phyloP scores from a whole-genome alignment of 352 stramenopile species.

The Globisporangium yorkense region DNA sequence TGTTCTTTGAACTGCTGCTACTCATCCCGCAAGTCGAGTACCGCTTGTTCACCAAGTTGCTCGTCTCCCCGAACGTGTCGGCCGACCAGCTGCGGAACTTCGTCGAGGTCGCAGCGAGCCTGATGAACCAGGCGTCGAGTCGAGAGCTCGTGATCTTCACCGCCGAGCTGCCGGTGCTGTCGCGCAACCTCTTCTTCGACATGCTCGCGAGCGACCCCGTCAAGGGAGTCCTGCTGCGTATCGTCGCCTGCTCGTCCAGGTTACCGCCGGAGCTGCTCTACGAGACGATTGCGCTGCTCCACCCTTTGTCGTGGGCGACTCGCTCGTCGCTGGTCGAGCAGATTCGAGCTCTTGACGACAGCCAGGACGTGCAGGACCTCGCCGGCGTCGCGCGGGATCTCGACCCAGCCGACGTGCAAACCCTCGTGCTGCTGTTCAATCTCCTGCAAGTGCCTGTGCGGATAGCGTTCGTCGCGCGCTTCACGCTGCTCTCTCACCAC shows the following conservation, averaged over 20 bases:
- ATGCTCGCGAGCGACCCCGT: conserved; percentile 32
- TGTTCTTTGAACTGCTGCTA: conserved; percentile 60
- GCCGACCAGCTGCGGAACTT: conserved; percentile 32
- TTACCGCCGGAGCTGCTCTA: conserved; percentile 35
- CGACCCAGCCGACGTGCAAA: conserved; percentile 25
- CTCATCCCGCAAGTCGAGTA: conserved; percentile 62
- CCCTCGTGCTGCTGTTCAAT: conserved; percentile 39
- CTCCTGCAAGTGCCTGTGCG: conserved; percentile 28
- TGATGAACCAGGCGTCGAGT: conserved; percentile 71
- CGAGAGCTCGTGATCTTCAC: conserved; percentile 59
- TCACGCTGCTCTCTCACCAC: conserved; percentile 21
- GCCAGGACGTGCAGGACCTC: conserved; percentile 27
- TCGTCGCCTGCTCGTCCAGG: conserved; percentile 44
- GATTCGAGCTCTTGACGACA: conserved; percentile 38
- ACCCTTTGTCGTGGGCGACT: conserved; percentile 44
- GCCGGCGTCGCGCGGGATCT: conserved; percentile 30
- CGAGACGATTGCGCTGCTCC: conserved; percentile 33
- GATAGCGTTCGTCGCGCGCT: conserved; percentile 24
- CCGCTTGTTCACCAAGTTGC: conserved; percentile 41
- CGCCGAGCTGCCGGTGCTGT: conserved; percentile 30
- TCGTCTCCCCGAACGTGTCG: conserved; percentile 43
- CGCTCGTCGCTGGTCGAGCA: conserved; percentile 59
- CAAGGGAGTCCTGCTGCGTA: conserved; percentile 51
- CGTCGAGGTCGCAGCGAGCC: conserved; percentile 41
- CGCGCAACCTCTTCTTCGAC: conserved; percentile 47